Evolutionary conservation across 169 alveolate species (phyloP).

Genomic region (Cryptosporidium felis): DNA sequence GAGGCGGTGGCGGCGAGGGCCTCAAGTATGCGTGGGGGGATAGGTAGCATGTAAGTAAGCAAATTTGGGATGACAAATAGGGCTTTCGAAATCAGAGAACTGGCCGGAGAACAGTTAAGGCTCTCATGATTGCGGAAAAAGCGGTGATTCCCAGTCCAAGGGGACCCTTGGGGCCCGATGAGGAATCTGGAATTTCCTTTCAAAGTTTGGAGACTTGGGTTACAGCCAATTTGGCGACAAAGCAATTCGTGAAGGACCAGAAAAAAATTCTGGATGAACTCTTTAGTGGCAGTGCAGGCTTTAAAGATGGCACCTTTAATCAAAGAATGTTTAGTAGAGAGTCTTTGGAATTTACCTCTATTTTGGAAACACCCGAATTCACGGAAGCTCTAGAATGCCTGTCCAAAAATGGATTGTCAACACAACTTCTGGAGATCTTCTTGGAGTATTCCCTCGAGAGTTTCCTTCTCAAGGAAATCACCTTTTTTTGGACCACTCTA

Average conservation of each 20-base stretch:
- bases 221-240: neutral
- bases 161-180: neutral
- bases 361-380: neutral
- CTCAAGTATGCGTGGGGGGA: conserved; percentile 37
- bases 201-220: neutral
- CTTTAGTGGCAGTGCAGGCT: neutral
- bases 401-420: neutral
- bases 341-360: neutral
- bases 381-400: neutral
- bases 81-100: neutral
- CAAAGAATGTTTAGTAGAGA: neutral
- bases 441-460: neutral
- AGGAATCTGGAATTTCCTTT: neutral
- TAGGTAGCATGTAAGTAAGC: conserved; percentile 16
- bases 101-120: neutral
- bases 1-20: conserved; percentile 4
- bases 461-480: neutral
- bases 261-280: neutral
- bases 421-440: neutral
- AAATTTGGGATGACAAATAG: conserved; percentile 13
- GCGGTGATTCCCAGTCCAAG: neutral
- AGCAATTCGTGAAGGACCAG: neutral
- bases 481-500: conserved; percentile 27
- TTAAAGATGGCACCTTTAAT: neutral
- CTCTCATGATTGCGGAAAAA: neutral